A percentile compares a stretch with the other conserved stretches of the same genome.
Conservation (phyloP, 2,329 filamentous ascomycete genomes). For the Pestalotiopsis sp. region DNA sequence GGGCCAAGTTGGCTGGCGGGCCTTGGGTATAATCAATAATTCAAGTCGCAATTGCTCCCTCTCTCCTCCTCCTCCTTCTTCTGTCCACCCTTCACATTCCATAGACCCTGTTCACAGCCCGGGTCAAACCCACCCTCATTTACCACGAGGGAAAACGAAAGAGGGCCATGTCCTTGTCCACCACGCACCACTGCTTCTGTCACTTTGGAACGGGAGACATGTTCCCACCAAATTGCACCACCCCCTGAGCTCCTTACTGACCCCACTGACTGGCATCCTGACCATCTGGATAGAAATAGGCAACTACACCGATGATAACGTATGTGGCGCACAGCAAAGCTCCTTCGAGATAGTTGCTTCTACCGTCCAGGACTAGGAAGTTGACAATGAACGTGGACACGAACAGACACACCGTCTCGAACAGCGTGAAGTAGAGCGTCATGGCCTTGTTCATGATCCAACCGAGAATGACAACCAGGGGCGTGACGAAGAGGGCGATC, state of each 20-base stretch:
- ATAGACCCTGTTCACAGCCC: not conserved
- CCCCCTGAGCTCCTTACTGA: slow-evolving; percentile 17
- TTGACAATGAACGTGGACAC: slow-evolving; percentile 85
- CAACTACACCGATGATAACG: slow-evolving; percentile 67
- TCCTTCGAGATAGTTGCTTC: slow-evolving; percentile 86
- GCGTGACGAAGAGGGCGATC: slow-evolving; percentile 72
- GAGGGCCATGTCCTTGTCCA: not conserved
- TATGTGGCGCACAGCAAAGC: slow-evolving; percentile 69
- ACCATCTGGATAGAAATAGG: slow-evolving; percentile 66
- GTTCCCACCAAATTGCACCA: not conserved
- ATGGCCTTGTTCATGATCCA: slow-evolving; percentile 71
- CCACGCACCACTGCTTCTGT: not conserved
- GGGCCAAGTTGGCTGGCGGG: slow-evolving; percentile 9
- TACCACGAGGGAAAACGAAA: not conserved
- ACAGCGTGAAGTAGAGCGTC: slow-evolving; percentile 84
- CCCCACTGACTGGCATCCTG: slow-evolving; percentile 45
- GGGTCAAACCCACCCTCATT: not conserved
- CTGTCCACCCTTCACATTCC: not conserved
- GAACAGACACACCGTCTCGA: slow-evolving; percentile 87
- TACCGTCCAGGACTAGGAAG: slow-evolving; percentile 82
- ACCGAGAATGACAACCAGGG: slow-evolving; percentile 71
- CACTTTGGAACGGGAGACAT: not conserved
- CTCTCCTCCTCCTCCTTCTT: not conserved
- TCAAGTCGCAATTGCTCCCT: not conserved
- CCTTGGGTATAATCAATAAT: not conserved